Base-by-base conservation (phyloP, 1,284 basidiomycete species). In the Microbotryum lychnidis-dioicae region DNA sequence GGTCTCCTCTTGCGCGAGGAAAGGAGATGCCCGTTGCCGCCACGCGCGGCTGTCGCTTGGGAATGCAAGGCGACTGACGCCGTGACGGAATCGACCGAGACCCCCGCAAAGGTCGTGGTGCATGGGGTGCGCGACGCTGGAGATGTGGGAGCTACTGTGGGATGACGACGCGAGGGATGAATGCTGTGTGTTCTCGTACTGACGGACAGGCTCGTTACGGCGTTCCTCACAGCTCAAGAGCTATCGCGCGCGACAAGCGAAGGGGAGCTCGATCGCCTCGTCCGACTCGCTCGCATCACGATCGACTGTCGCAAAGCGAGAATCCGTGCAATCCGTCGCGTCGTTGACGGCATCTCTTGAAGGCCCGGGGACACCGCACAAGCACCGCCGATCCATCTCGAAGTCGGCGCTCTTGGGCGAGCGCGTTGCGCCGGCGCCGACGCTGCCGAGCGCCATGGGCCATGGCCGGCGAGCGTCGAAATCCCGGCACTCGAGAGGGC, bases 211-310 rank as follows among this genome's bases (percentile, higher is more conserved):
- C 18, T 21, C 31, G 31, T 9, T 6, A n/a, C 50, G 8, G 5
- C 23, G 18, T 6, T 0, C 12, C n/a, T 4, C 14, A 18, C 63
- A 68, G 67, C 62, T 68, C 58, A 66, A 68, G 50, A 59, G 59
- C 16, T 68, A 68, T 47, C 59, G 67, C 37, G 64, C 62, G 12
- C 60, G 67, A 8, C 63, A 65, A 21, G 60, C 61, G 6, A 63
- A 64, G 52, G 56, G 60, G 14, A 48, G 53, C 20, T 62, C 61
- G 14, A 58, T 55, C 56, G 64, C 54, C 42, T 67, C 66, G 21
- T 55, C 55, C 45, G 61, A 56, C 27, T 46, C 62, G 21, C 12
- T 51, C 44, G 33, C 58, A 4, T 61, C 62, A 1, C 58, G 58
- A 12, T 47, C 56, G 31, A 53, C 56, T 21, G 29, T 54, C 14